These are phyloP conservation scores for Darksidea phi DNA, from an alignment of 495 filamentous ascomycete species.

Conservation along the genomic window DNA sequence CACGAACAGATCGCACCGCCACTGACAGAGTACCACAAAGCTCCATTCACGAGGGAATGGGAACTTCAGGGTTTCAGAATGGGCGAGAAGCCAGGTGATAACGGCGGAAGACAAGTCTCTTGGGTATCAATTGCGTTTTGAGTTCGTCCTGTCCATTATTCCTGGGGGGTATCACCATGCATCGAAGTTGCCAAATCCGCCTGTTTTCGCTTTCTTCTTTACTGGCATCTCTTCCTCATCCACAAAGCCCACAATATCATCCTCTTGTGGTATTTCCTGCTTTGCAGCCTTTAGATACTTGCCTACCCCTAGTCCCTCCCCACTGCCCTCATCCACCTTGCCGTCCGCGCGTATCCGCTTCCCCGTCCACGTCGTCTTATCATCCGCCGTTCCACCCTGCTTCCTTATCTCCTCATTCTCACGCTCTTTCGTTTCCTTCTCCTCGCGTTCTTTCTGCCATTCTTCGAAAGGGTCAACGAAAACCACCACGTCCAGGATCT, in stretches of 20 bases:
- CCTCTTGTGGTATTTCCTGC: constrained; percentile 45
- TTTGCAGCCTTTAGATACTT: constrained; percentile 72
- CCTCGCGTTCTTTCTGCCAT: constrained; percentile 65
- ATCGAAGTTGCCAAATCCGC: constrained; percentile 95
- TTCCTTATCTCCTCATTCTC: constrained; percentile 45
- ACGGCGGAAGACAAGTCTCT: too few species aligned
- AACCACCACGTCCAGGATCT: constrained; percentile 78
- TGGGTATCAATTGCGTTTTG: too few species aligned
- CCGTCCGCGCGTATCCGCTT: constrained; percentile 56
- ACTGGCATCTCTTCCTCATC: constrained; percentile 64
- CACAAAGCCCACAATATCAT: constrained; percentile 53
- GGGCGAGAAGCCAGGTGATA: too few species aligned
- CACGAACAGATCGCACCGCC: constrained; percentile 59
- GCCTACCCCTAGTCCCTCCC: constrained; percentile 60
- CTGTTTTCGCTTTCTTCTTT: constrained; percentile 75
- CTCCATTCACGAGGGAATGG: too few species aligned
- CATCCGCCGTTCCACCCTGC: constrained; percentile 65
- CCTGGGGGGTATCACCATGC: constrained; percentile 53
- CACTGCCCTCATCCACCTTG: constrained; percentile 49
- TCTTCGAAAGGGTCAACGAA: constrained; percentile 96
- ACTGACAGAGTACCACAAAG: too few species aligned
- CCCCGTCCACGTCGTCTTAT: constrained; percentile 86
- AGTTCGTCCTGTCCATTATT: too few species aligned
- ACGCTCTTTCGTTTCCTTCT: constrained; percentile 45
- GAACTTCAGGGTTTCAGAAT: too few species aligned